Evolutionary conservation across 768 basidiomycete species (phyloP), one percentile per base, ranked within the genome.

Genomic region (Russula lepida): DNA sequence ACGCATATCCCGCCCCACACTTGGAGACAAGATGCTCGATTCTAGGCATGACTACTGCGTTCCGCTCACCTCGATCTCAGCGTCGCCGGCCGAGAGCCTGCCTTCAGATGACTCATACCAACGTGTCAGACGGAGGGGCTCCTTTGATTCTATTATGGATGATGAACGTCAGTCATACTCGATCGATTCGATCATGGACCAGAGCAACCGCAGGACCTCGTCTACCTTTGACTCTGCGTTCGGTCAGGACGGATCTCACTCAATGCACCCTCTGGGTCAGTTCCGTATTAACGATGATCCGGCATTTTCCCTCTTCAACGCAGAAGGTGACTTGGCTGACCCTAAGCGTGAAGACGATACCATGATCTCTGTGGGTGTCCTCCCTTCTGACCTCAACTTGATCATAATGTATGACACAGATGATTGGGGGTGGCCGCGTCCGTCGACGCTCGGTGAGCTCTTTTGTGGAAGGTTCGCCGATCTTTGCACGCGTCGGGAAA

Each of bases 11-110:
- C 80, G 89, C 11, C 90, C 90, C 2, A 88, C 84, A 3, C 70
- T 92, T 4, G 89, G 90, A 1, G 90, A 92, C 71, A 92, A 91
- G 79, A 92, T 92, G 90, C 88, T 92, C 64, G 84, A 87, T 39
- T 83, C 77, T 33, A 79, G 73, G 13, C 70, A 66, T 7, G 82
- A 81, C 37, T 78, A 76, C 50, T 80, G 78, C 1, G 76, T 79
- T 61, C 81, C 85, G 0, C 75, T 90, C 28, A 69, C 77, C 0
- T 74, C 86, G 0, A 88, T 90, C 62, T 80, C 84, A 0, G 85
- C 81, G 0, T 89, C 88, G 0, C 86, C 88, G 1, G 69, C 79
- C 0, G 79, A 78, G 49, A 80, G 79, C 56, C 67, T 71, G 13
- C 59, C 67, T 27, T 65, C 67, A 8, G 66, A 65, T 30, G 32